phyloP scores from a whole-genome alignment of 805 yeast genomes.

The Starmerella davenportii region DNA sequence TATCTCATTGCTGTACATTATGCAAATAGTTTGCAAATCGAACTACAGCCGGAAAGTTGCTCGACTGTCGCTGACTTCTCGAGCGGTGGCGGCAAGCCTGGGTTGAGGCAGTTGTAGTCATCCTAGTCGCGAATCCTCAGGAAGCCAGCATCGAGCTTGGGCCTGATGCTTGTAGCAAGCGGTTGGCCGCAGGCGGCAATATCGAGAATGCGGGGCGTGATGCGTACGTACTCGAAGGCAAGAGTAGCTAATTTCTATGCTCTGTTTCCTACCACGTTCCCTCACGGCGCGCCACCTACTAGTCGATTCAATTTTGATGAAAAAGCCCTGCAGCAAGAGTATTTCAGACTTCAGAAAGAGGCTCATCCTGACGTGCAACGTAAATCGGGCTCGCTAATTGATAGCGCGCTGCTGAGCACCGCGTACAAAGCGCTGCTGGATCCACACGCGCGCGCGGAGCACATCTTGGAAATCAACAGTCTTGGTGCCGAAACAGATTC shows the following conservation, averaged over 20 bases:
- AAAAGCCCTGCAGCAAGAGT: constrained; percentile 50
- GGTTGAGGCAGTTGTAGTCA: too few species aligned
- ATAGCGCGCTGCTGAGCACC: constrained; percentile 33
- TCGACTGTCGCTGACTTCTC: too few species aligned
- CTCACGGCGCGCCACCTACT: constrained; percentile 42
- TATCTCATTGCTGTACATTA: too few species aligned
- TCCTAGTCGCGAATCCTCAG: too few species aligned
- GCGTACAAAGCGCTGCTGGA: constrained; percentile 58
- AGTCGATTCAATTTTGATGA: constrained; percentile 43
- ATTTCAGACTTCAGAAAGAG: constrained; percentile 48
- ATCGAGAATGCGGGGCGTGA: too few species aligned
- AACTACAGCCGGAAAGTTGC: too few species aligned
- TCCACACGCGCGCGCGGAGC: constrained; percentile 56
- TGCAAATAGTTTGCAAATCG: too few species aligned
- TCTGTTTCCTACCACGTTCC: constrained; percentile 61
- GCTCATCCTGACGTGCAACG: constrained; percentile 62
- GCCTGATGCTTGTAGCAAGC: too few species aligned
- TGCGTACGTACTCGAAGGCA: not conserved
- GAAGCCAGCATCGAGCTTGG: too few species aligned
- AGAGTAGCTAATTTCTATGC: constrained; percentile 28
- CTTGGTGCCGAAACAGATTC: constrained; percentile 28
- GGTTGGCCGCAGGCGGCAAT: too few species aligned
- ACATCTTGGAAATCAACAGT: too few species aligned
- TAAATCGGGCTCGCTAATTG: constrained; percentile 12
- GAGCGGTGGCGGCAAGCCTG: too few species aligned